Evolutionary conservation across 257 asterid genomes (phyloP).

Genomic region (Thymus mandschuricus): DNA sequence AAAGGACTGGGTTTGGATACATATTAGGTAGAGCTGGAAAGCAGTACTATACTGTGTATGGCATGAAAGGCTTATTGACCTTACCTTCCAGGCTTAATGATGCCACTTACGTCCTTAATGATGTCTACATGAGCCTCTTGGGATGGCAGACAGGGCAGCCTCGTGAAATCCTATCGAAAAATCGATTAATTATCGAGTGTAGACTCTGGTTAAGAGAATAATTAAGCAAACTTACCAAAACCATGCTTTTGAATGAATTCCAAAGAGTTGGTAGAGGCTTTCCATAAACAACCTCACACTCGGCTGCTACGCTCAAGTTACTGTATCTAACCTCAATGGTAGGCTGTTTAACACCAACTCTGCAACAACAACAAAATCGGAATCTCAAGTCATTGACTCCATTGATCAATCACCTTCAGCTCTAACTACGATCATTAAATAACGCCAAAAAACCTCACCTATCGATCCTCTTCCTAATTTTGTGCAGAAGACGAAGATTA

Average conservation of each 20-base stretch:
- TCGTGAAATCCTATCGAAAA: conserved; percentile 46
- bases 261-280: conserved; percentile 78
- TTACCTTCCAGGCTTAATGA: conserved; percentile 74
- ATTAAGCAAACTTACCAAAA: conserved; percentile 37
- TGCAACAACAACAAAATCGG: conserved; percentile 24
- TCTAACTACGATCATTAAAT: not conserved
- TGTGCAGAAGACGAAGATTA: conserved; percentile 48
- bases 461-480: conserved; percentile 51
- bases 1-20: not conserved
- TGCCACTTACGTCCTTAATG: conserved; percentile 54
- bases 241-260: conserved; percentile 62
- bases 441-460: conserved; percentile 30
- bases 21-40: not conserved
- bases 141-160: conserved; percentile 57
- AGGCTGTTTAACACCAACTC: conserved; percentile 67
- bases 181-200: not conserved
- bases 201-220: not conserved
- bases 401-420: not conserved
- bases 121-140: conserved; percentile 51
- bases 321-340: conserved; percentile 63
- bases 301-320: conserved; percentile 57
- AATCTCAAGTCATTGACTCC: not conserved
- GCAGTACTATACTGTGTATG: not conserved
- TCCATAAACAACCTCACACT: conserved; percentile 70
- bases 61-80: not conserved